phyloP scores from a whole-genome alignment of 768 basidiomycete genomes.

The Psilocybe cyanescens region DNA sequence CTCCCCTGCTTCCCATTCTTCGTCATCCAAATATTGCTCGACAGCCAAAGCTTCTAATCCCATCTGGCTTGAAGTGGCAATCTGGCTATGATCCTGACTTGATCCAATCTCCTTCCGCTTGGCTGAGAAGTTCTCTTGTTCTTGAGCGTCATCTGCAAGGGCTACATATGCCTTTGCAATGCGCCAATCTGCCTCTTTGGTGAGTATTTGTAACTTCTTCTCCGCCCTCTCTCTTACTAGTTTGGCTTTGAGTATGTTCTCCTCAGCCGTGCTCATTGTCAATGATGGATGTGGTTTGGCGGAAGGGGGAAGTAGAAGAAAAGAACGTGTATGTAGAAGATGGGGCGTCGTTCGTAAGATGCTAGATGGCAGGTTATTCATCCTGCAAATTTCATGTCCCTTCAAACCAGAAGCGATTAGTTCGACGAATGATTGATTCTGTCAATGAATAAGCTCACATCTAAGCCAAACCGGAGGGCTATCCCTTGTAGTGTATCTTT shows the following conservation, averaged over 20 bases:
- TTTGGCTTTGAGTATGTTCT: slow-evolving; percentile 42
- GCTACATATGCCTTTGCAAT: slow-evolving; percentile 74
- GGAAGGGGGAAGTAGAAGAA: slow-evolving; percentile 55
- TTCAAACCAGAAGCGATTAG: slow-evolving; percentile 25
- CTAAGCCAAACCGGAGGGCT: slow-evolving; percentile 58
- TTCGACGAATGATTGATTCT: not conserved
- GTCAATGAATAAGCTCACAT: slow-evolving; percentile 47
- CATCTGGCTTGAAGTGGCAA: slow-evolving; percentile 8
- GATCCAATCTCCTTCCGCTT: slow-evolving; percentile 35
- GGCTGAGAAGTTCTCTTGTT: slow-evolving; percentile 27
- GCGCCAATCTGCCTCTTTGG: slow-evolving; percentile 70
- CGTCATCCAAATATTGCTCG: slow-evolving; percentile 65
- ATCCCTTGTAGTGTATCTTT: slow-evolving; percentile 70
- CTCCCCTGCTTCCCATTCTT: slow-evolving; percentile 63
- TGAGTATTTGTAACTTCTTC: slow-evolving; percentile 63
- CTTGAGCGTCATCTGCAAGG: slow-evolving; percentile 53
- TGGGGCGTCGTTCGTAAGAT: slow-evolving; percentile 75
- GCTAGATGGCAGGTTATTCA: slow-evolving; percentile 69
- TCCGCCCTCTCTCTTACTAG: slow-evolving; percentile 58
- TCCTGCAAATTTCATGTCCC: slow-evolving; percentile 63
- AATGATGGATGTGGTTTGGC: slow-evolving; percentile 28
- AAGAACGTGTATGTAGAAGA: slow-evolving; percentile 69
- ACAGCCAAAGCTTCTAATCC: slow-evolving; percentile 55
- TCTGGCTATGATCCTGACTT: not conserved
- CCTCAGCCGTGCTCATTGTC: slow-evolving; percentile 24